phyloP scores from a whole-genome alignment of 1,284 basidiomycete genomes.

The Laetiporus sulphureus region DNA sequence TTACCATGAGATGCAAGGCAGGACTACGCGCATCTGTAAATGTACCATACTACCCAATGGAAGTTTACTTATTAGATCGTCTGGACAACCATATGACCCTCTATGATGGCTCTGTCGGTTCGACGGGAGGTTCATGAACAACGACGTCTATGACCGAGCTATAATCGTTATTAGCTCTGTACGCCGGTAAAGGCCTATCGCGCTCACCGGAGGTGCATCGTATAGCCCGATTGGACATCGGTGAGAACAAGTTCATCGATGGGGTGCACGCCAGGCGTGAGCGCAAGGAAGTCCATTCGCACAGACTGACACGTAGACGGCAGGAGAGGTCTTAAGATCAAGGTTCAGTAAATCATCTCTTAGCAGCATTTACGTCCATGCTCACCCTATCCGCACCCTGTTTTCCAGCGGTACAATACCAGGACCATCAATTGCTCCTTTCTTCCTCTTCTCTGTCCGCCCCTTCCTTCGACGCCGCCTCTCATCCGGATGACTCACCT shows the following conservation, averaged over 20 bases:
- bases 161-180: too few relatives aligned
- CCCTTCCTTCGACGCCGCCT: conserved; percentile 38
- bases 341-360: neutral
- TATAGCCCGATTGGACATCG: conserved; percentile 66
- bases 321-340: conserved; percentile 56
- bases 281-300: conserved; percentile 79
- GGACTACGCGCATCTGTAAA: too few relatives aligned
- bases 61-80: too few relatives aligned
- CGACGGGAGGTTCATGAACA: conserved; percentile 39
- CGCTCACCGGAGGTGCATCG: conserved; percentile 65
- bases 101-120: neutral
- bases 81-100: too few relatives aligned
- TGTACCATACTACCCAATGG: too few relatives aligned
- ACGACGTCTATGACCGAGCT: conserved; percentile 67
- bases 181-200: neutral
- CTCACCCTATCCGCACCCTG: conserved; percentile 75
- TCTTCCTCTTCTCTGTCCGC: conserved; percentile 25
- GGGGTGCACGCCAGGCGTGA: conserved; percentile 74
- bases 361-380: conserved; percentile 7
- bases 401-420: conserved; percentile 78
- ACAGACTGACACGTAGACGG: conserved; percentile 81
- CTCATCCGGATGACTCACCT: conserved; percentile 64
- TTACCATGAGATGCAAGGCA: too few relatives aligned
- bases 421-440: conserved; percentile 35
- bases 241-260: conserved; percentile 69